Base-by-base conservation (phyloP, 2,329 filamentous ascomycete genomes). In the Dothiorella sarmentorum region DNA sequence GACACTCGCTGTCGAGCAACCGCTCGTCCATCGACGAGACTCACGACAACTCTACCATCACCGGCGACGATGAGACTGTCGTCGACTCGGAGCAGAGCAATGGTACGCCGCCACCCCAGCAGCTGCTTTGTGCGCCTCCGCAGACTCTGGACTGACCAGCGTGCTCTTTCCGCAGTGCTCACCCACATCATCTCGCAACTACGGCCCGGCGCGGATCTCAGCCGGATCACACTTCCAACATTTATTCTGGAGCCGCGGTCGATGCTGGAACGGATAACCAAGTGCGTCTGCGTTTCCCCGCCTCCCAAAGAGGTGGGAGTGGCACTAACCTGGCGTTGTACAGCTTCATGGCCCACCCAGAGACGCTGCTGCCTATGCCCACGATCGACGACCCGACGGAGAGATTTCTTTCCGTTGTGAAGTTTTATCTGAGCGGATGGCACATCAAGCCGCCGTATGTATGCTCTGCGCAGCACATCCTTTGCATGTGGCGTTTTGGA, bases 271-370 rank as follows among this genome's bases (percentile, higher is more conserved):
- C 86, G 94, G 67, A 99, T 99, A 73, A 99, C 94, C 69, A 99
- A 99, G 92, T 96, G 79, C 65, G 85, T 78, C 13, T 38, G 56
- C 44, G 33, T 11, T 44, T 13, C 27, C 47, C 33, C 35, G 43
- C 17, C 45, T 31, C 51, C 47, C 51, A 45, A 43, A 66, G 66
- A 38, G 64, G 15, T 52, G 13, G 22, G 17, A 33, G 9, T 33
- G 44, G 35, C 35, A 27, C 58, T 67, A 53, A 72, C 66, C 53
- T 42, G 38, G 49, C 11, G 44, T 47, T 22, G 40, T 56, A 61
- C 71, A 97, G 92, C 80, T 99, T 99, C 81, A 99, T 99, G 94
- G 95, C 93, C 67, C 94, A 99, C 72, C 94, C 94, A 38, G 94
- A 99, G 76, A 95, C 91, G 69, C 86, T 99, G 29, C 85, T 99